Base-by-base conservation (phyloP, 202 grass and related monocot genomes). In the Dendrocalamus latiflorus region DNA sequence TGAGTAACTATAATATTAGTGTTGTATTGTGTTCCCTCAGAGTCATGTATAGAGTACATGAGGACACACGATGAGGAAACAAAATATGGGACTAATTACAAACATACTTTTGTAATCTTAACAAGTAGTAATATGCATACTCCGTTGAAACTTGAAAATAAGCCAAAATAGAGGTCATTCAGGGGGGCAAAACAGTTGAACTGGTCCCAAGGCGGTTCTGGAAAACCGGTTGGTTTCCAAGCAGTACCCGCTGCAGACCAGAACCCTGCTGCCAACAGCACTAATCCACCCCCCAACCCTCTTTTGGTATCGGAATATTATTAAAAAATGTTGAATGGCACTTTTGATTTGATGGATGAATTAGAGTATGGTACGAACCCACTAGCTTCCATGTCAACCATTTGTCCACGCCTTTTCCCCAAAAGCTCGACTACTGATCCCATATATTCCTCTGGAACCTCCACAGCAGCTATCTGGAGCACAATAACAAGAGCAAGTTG, bases 341-440 rank as follows among this genome's bases (percentile, higher is more conserved):
- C 28, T 36, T 9, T 1, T 30, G 38, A 84, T 66, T 37, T 75
- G 37, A 68, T 55, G 75, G 63, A 82, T 78, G 58, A 68, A 83
- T 38, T 58, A 58, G 26, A 77, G 33, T 76, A 72, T 9, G 26
- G 63, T 18, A 91, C 89, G n/a, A 86, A 94, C 92, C 92, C 92
- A 77, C 49, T 68, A 81, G 87, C 86, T 91, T 93, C 89, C 95
- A 98, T 95, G 86, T 98, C 87, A 94, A 89, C 78, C 95, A 98
- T 98, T 76, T 87, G 83, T 43, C 95, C 95, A 70, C 95, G 95
- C 82, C 93, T 93, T 95, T 81, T 93, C 37, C 95, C 95, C 66
- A 98, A 80, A 87, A 98, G 89, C 83, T 98, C 95, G 44, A 98
- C 95, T 66, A 91, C 89, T 63, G 95, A 82, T 72, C 95, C 95